phyloP scores from a whole-genome alignment of 768 basidiomycete genomes.

The Pulveroboletus sp. region DNA sequence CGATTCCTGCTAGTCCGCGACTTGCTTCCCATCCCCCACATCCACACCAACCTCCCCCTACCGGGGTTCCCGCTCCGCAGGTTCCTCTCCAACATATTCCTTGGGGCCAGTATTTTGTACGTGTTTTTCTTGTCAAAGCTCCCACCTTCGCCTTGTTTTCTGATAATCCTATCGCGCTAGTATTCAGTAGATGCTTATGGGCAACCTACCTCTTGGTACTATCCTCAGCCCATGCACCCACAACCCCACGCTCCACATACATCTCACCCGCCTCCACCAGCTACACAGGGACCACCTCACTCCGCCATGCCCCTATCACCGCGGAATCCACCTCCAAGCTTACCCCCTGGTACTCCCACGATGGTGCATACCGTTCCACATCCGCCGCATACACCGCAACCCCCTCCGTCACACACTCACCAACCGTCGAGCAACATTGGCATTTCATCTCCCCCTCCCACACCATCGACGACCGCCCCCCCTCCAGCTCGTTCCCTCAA shows the following conservation, averaged over 20 bases:
- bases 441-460: conserved; percentile 60
- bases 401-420: conserved; percentile 39
- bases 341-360: conserved; percentile 71
- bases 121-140: conserved; percentile 25
- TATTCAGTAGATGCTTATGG: conserved; percentile 49
- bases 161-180: conserved; percentile 22
- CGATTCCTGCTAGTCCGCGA: conserved; percentile 60
- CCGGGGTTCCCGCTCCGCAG: conserved; percentile 46
- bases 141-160: not conserved
- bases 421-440: conserved; percentile 44
- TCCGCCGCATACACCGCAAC: conserved; percentile 44
- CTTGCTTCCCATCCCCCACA: conserved; percentile 46
- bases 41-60: conserved; percentile 52
- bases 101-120: conserved; percentile 57
- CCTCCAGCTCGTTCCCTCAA: conserved; percentile 48
- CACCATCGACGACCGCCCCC: conserved; percentile 51
- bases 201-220: conserved; percentile 39
- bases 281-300: conserved; percentile 43
- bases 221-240: conserved; percentile 33
- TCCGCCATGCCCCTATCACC: conserved; percentile 64
- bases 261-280: conserved; percentile 33
- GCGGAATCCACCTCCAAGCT: conserved; percentile 48
- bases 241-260: conserved; percentile 47
- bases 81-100: conserved; percentile 38
- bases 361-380: conserved; percentile 53